Evolutionary conservation across 352 stramenopile species (phyloP).

Genomic region (Phytopythium vexans): DNA sequence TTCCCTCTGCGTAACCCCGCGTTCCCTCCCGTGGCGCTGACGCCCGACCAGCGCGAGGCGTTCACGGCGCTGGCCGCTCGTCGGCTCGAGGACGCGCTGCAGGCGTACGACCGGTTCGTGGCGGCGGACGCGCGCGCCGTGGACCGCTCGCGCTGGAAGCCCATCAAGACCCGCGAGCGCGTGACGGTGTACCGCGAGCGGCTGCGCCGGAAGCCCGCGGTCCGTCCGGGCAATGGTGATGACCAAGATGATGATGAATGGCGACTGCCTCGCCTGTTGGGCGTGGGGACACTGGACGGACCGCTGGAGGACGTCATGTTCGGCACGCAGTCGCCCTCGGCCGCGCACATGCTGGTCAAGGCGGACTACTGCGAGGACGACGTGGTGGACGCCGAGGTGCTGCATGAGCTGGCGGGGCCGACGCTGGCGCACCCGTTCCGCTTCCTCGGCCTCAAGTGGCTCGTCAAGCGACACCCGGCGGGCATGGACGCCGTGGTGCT

Average conservation of each 20-base stretch:
- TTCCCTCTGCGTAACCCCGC: conserved; percentile 22
- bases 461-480: conserved; percentile 22
- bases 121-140: conserved; percentile 14
- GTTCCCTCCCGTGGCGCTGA: conserved; percentile 27
- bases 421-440: conserved; percentile 38
- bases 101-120: conserved; percentile 27
- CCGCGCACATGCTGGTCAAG: conserved; percentile 22
- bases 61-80: conserved; percentile 23
- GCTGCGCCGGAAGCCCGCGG: conserved; percentile 1
- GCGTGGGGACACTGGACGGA: conserved; percentile 39
- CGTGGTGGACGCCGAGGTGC: conserved; percentile 32
- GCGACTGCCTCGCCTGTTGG: conserved; percentile 31
- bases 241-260: conserved; percentile 13
- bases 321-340: conserved; percentile 22
- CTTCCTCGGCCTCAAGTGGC: conserved; percentile 43
- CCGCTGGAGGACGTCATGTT: conserved; percentile 53
- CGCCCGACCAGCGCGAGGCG: conserved; percentile 14
- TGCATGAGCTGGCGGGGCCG: conserved; percentile 30
- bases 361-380: conserved; percentile 26
- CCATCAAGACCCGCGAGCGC: conserved; percentile 21
- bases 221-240: background rate
- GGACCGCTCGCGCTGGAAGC: conserved; percentile 34
- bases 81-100: conserved; percentile 21
- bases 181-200: conserved; percentile 24
- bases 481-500: conserved; percentile 31